A percentile compares a stretch with the other conserved stretches of the same genome.
These are phyloP conservation scores for Coniferiporia sulphurascens DNA, from an alignment of 1,284 basidiomycete genomes.

Conservation along the genomic window DNA sequence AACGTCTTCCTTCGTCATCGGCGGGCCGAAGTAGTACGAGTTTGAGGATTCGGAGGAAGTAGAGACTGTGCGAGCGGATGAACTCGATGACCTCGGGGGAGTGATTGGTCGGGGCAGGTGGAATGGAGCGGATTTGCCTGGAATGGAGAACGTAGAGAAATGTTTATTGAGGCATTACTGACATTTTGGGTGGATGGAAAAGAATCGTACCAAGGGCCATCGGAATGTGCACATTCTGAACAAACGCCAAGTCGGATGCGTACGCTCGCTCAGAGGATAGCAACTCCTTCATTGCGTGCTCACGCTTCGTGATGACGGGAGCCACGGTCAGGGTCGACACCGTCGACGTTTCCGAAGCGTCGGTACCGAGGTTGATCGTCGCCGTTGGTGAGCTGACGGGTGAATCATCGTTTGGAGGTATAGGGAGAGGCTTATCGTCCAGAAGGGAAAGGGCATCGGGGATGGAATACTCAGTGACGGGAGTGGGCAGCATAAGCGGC, in stretches of 20 bases:
- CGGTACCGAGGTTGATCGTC: constrained; percentile 1
- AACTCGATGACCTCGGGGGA: constrained; percentile 31
- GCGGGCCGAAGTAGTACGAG: constrained; percentile 35
- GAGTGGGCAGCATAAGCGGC: constrained; percentile 7
- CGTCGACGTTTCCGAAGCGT: constrained; percentile 13
- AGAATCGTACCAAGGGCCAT: constrained; percentile 56
- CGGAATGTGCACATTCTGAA: constrained; percentile 81
- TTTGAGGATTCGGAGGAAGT: constrained; percentile 45
- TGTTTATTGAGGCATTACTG: background rate
- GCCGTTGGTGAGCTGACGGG: constrained; percentile 8
- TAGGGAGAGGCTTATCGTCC: constrained; percentile 17
- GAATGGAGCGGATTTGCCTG: constrained; percentile 45
- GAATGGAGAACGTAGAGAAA: background rate
- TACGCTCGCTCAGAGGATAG: constrained; percentile 83
- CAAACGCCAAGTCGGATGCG: constrained; percentile 81
- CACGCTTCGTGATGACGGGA: constrained; percentile 59
- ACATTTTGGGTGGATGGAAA: constrained; percentile 1
- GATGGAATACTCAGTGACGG: background rate
- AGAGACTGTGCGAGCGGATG: constrained; percentile 49
- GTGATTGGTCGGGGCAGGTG: constrained; percentile 28
- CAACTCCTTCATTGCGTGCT: constrained; percentile 81
- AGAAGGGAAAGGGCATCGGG: constrained; percentile 6
- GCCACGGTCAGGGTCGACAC: constrained; percentile 19
- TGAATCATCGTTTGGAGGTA: constrained; percentile 8
- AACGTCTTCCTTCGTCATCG: constrained; percentile 69